These are phyloP conservation scores for Penicillium glabrum DNA, from an alignment of 2,329 filamentous ascomycete species.

Conservation along the genomic window DNA sequence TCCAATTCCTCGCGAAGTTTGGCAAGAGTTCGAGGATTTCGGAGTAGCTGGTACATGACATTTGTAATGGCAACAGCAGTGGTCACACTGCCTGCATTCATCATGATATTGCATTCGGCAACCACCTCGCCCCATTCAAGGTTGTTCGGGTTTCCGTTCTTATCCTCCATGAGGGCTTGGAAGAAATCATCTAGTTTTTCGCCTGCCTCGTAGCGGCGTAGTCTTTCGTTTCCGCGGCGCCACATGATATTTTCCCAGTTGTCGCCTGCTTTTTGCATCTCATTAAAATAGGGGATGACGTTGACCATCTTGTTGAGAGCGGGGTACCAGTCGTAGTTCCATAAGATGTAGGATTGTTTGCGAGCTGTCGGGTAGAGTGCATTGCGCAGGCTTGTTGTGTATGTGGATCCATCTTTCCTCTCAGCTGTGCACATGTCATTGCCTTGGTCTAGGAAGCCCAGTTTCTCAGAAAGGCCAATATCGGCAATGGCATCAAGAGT, in stretches of 20 bases:
- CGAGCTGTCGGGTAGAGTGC: conserved; percentile 53
- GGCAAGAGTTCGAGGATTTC: conserved; percentile 43
- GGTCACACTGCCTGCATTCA: conserved; percentile 54
- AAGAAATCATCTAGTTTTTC: conserved; percentile 63
- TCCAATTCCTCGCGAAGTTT: conserved; percentile 50
- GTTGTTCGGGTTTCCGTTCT: conserved; percentile 45
- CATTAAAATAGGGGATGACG: conserved; percentile 43
- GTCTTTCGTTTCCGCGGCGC: conserved; percentile 41
- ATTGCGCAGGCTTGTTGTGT: conserved; percentile 50
- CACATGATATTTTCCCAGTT: conserved; percentile 45
- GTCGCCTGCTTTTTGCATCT: conserved; percentile 47
- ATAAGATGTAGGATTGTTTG: conserved; percentile 53
- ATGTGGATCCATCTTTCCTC: conserved; percentile 47
- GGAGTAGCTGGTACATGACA: conserved; percentile 54
- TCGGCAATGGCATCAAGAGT: conserved; percentile 58
- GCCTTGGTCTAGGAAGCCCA: conserved; percentile 54
- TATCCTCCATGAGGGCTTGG: conserved; percentile 55
- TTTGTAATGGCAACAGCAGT: conserved; percentile 56
- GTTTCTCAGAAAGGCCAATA: conserved; percentile 54
- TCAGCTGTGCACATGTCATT: conserved; percentile 47
- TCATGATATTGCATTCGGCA: conserved; percentile 49
- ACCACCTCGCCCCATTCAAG: conserved; percentile 61
- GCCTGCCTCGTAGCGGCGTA: conserved; percentile 41
- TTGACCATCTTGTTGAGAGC: conserved; percentile 50
- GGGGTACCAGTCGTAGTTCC: conserved; percentile 54